A percentile compares a stretch with the other conserved stretches of the same genome.
phyloP scores from a whole-genome alignment of 169 alveolate genomes.

The Cryptosporidium tyzzeri region DNA sequence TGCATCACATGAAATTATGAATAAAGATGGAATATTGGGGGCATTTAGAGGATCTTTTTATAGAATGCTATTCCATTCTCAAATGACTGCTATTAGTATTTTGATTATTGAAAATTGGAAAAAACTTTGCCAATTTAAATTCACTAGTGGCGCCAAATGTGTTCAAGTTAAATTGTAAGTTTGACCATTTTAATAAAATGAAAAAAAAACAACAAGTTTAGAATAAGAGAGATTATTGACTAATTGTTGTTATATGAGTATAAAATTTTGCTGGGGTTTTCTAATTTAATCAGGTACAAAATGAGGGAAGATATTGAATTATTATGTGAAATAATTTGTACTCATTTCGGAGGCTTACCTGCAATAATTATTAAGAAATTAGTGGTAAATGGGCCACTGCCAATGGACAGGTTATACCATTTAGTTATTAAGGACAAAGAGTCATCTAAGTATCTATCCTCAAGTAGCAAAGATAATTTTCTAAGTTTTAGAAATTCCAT shows the following conservation, averaged over 20 bases:
- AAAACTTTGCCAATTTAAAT: not conserved
- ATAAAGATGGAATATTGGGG: not conserved
- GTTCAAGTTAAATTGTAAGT: too few relatives aligned
- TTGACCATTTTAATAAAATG: not conserved
- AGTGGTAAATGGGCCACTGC: constrained; percentile 28
- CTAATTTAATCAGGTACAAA: not conserved
- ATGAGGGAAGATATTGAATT: constrained; percentile 70
- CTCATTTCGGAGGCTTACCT: constrained; percentile 59
- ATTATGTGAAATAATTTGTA: constrained; percentile 34
- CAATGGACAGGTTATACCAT: constrained; percentile 45
- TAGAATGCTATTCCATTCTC: constrained; percentile 14
- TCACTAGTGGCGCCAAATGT: not conserved
- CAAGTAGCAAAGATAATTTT: constrained; percentile 27
- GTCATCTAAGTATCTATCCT: not conserved
- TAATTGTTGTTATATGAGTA: not conserved
- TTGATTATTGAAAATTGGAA: not conserved
- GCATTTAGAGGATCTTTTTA: constrained; percentile 3
- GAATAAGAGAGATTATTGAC: not conserved
- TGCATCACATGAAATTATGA: not conserved
- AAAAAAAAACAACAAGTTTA: not conserved
- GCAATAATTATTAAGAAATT: constrained; percentile 35
- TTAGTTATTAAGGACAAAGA: constrained; percentile 21
- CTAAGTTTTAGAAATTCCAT: constrained; percentile 33
- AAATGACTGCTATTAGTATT: not conserved
- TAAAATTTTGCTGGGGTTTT: not conserved